Evolutionary conservation across 2,329 filamentous ascomycete genomes (phyloP), one percentile per base, ranked within the genome.

Genomic region (Orbilia blumenaviensis): DNA sequence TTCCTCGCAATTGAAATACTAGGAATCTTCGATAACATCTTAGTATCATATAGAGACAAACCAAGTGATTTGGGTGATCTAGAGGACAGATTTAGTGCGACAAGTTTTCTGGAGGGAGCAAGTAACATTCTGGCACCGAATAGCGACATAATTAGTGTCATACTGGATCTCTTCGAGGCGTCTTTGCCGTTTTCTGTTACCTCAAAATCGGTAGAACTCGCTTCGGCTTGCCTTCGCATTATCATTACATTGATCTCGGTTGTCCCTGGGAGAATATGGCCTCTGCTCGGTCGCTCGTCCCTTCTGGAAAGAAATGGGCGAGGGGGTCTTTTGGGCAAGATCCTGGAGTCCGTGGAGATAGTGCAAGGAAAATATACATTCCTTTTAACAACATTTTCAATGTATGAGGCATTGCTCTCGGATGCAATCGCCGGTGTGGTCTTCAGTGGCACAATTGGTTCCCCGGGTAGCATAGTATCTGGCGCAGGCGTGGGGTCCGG

Each of bases 181-280:
- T 79, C 34, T 71, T 80, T 84, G 71, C 85, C 84, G 74, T 83
- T 80, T 75, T 82, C 81, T 79, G 86, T 86, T 12, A 85, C 87
- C 38, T 86, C 88, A n/a, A 89, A 89, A 42, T 88, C 89, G 9
- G 83, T 90, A 44, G 88, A 89, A 36, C 86, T 96, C 27, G 86
- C 90, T 1, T 87, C 94, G 54, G 89, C 91, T 23, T 96, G 93
- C 81, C 84, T 94, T 21, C 90, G 93, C 63, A 97, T 98, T 80
- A 84, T 96, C 38, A 88, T 91, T 79, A 89, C 90, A 1, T 84
- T 96, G 16, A 83, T 95, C 25, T 86, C 87, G 8, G 79, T 91
- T n/a, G 88, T 91, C 61, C 94, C 95, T 0, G 91, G 91, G 68
- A 87, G 94, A 74, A 89, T 97, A 4, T 98, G 95, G 94, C 93